phyloP scores from a whole-genome alignment of 129 eudicot species.

The Pulicaria dysenterica region DNA sequence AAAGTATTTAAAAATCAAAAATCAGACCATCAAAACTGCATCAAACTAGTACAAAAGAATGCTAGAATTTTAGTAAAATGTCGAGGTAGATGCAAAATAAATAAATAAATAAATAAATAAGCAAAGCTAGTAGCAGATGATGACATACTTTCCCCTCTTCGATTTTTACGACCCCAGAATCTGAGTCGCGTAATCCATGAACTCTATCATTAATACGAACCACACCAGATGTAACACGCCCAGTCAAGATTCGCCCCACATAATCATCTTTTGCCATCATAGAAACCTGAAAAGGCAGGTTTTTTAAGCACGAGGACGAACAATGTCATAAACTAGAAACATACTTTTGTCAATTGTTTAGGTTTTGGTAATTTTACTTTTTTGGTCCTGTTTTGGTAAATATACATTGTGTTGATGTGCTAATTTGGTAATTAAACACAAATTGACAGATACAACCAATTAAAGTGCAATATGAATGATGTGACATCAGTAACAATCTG shows the following conservation, averaged over 20 bases:
- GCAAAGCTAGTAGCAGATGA: constrained; percentile 5
- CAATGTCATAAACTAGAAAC: too few species aligned
- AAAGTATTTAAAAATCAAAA: constrained; percentile 4
- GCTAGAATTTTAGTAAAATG: background rate
- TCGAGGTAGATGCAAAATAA: background rate
- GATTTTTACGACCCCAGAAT: constrained; percentile 65
- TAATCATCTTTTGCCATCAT: constrained; percentile 89
- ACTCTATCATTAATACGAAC: constrained; percentile 76
- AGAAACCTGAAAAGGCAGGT: constrained; percentile 66
- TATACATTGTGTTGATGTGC: too few species aligned
- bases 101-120: background rate
- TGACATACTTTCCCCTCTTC: constrained; percentile 93
- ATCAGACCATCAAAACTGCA: constrained; percentile 5
- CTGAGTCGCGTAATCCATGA: constrained; percentile 71
- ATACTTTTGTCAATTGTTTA: too few species aligned
- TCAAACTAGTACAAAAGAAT: constrained; percentile 16
- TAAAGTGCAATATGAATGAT: too few species aligned
- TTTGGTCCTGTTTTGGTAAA: too few species aligned
- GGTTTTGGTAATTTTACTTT: too few species aligned
- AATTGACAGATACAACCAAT: too few species aligned
- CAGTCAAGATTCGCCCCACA: constrained; percentile 88
- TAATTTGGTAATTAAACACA: too few species aligned
- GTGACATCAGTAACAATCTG: too few species aligned
- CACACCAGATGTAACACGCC: constrained; percentile 80
- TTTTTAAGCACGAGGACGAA: too few species aligned